Evolutionary conservation across 768 basidiomycete species (phyloP).

Genomic region (Suillus fuscotomentosus): DNA sequence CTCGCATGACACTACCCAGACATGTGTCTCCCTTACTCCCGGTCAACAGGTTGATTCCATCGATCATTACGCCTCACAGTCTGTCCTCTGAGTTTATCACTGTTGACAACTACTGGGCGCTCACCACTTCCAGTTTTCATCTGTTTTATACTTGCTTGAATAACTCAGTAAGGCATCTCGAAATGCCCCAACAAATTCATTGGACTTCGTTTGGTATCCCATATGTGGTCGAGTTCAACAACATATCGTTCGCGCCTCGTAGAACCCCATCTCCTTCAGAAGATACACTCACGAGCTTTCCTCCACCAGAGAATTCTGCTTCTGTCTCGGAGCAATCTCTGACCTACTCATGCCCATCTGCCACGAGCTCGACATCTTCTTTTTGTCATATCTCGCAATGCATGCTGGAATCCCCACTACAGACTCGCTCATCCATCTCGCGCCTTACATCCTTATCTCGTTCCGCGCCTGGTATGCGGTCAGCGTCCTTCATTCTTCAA

Average conservation of each 20-base stretch:
- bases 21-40: constrained; percentile 1
- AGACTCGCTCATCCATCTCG: constrained; percentile 15
- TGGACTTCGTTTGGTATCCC: constrained; percentile 30
- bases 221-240: constrained; percentile 27
- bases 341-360: constrained; percentile 6
- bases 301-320: constrained; percentile 1
- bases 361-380: constrained; percentile 21
- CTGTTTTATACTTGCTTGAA: neutral
- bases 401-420: constrained; percentile 8
- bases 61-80: neutral
- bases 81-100: neutral
- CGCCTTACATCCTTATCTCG: constrained; percentile 13
- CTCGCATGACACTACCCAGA: neutral
- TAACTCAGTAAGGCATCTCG: neutral
- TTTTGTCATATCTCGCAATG: constrained; percentile 22
- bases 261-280: neutral
- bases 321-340: constrained; percentile 6
- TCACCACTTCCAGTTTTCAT: neutral
- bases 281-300: neutral
- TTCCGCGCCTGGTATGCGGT: constrained; percentile 15
- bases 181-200: constrained; percentile 25
- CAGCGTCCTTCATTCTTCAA: constrained; percentile 25
- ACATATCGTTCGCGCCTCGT: constrained; percentile 21
- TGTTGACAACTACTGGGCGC: neutral
- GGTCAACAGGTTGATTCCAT: neutral